Evolutionary conservation across 2,329 filamentous ascomycete species (phyloP).

Genomic region (Didymella segeticola): DNA sequence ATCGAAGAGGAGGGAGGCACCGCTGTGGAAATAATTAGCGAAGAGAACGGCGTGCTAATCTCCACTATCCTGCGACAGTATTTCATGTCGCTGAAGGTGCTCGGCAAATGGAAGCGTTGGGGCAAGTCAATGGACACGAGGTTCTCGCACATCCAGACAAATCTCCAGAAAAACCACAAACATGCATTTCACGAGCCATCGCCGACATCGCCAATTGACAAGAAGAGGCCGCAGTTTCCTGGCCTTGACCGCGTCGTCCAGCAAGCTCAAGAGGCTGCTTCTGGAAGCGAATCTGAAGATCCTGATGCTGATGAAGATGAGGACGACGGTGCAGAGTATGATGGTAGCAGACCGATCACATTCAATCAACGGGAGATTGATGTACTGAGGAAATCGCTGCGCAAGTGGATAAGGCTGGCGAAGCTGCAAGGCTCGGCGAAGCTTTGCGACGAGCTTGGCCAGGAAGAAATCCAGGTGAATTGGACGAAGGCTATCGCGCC

Average conservation of each 20-base stretch:
- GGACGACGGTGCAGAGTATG: constrained; percentile 48
- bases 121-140: constrained; percentile 67
- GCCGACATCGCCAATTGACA: constrained; percentile 31
- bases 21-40: constrained; percentile 78
- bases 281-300: constrained; percentile 36
- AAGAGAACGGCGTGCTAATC: constrained; percentile 87
- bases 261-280: constrained; percentile 16
- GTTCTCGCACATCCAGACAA: constrained; percentile 71
- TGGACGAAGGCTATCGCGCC: constrained; percentile 86
- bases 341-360: constrained; percentile 54
- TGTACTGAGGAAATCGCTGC: constrained; percentile 71
- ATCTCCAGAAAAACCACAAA: constrained; percentile 61
- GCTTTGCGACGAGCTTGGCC: constrained; percentile 63
- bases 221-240: constrained; percentile 20
- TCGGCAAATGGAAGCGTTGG: constrained; percentile 80
- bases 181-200: constrained; percentile 57
- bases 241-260: constrained; percentile 21
- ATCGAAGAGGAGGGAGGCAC: constrained; percentile 76
- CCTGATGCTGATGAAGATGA: constrained; percentile 50
- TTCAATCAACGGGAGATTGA: constrained; percentile 55
- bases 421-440: constrained; percentile 62
- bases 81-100: constrained; percentile 82
- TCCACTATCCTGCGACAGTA: constrained; percentile 88
- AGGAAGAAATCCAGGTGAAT: constrained; percentile 65
- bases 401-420: constrained; percentile 75